These are phyloP conservation scores for Scenedesmus sp. DNA, from an alignment of 163 green algal genomes.

Conservation along the genomic window DNA sequence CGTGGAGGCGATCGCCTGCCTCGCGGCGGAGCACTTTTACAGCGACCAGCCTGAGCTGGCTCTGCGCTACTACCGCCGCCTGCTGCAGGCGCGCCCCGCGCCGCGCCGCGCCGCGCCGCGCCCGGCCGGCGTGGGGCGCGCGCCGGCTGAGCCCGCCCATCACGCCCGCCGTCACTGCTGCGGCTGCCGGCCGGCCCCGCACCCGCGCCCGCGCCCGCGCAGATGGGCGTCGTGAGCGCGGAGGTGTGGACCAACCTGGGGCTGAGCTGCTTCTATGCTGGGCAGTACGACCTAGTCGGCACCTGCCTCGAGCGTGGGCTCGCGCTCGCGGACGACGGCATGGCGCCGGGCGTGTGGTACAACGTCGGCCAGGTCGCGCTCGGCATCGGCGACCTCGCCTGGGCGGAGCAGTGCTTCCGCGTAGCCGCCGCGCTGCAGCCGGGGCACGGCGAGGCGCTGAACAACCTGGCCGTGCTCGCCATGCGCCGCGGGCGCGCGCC, in stretches of 20 bases:
- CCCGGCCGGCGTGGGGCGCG: slow-evolving; percentile 80
- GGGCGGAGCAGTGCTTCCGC: slow-evolving; percentile 78
- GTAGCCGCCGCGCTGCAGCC: slow-evolving; percentile 73
- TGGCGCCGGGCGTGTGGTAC: slow-evolving; percentile 82
- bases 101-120: slow-evolving; percentile 73
- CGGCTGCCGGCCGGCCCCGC: too few species aligned
- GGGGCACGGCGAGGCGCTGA: slow-evolving; percentile 76
- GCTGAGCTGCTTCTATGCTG: slow-evolving; percentile 85
- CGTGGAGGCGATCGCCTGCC: slow-evolving; percentile 83
- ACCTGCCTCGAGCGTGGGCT: slow-evolving; percentile 78
- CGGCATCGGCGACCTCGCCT: slow-evolving; percentile 77
- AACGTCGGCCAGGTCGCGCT: slow-evolving; percentile 79
- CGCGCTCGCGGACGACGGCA: slow-evolving; percentile 58
- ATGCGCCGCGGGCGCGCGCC: slow-evolving; percentile 66
- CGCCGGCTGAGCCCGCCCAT: too few species aligned
- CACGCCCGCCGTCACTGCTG: too few species aligned
- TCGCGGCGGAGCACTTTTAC: slow-evolving; percentile 82
- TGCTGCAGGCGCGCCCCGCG: slow-evolving; percentile 83
- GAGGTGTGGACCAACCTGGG: slow-evolving; percentile 87
- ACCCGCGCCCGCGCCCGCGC: slow-evolving; percentile 17
- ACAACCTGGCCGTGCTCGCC: slow-evolving; percentile 85
- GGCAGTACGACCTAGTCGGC: slow-evolving; percentile 84
- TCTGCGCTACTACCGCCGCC: slow-evolving; percentile 76
- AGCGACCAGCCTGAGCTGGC: slow-evolving; percentile 85
- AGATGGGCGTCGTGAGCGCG: slow-evolving; percentile 79